Conservation (phyloP, 2,329 filamentous ascomycete species). For the Ambrosiella cleistominuta region DNA sequence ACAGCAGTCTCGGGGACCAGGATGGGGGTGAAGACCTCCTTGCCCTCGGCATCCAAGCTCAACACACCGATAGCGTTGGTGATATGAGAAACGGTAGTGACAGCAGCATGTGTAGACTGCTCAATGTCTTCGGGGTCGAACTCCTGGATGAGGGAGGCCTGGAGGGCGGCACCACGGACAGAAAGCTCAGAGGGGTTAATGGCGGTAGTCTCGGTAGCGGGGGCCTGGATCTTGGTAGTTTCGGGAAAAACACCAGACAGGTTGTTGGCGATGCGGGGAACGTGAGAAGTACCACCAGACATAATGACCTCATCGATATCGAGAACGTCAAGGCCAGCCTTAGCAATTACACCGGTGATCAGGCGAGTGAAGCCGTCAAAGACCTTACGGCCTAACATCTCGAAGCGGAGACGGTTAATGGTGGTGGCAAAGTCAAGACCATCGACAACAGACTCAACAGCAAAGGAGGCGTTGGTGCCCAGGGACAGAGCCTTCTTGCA, state of each 20-base stretch:
- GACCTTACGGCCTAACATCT: slow-evolving; percentile 71
- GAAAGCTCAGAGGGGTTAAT: slow-evolving; percentile 89
- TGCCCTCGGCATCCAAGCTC: slow-evolving; percentile 38
- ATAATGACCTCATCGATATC: slow-evolving; percentile 93
- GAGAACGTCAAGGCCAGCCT: slow-evolving; percentile 78
- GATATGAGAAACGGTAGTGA: slow-evolving; percentile 86
- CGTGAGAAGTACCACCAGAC: slow-evolving; percentile 81
- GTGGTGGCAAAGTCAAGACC: slow-evolving; percentile 83
- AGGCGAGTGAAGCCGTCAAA: slow-evolving; percentile 78
- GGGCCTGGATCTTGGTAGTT: slow-evolving; percentile 61
- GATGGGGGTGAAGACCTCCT: slow-evolving; percentile 62
- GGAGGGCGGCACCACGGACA: slow-evolving; percentile 81
- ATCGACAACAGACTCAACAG: slow-evolving; percentile 75
- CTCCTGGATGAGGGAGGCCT: slow-evolving; percentile 84
- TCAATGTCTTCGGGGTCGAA: slow-evolving; percentile 89
- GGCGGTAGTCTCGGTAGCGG: slow-evolving; percentile 56
- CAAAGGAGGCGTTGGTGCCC: slow-evolving; percentile 76
- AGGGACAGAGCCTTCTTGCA: slow-evolving; percentile 85
- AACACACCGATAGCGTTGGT: slow-evolving; percentile 77
- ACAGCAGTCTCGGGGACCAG: slow-evolving; percentile 76
- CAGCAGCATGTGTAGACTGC: slow-evolving; percentile 86
- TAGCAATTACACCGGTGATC: slow-evolving; percentile 70
- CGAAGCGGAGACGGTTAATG: slow-evolving; percentile 85
- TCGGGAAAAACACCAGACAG: slow-evolving; percentile 65
- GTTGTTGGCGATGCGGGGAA: slow-evolving; percentile 76